A percentile compares a stretch with the other conserved stretches of the same genome.
Conservation (phyloP, 2,329 filamentous ascomycete species). For the Sporothrix variecibatus region DNA sequence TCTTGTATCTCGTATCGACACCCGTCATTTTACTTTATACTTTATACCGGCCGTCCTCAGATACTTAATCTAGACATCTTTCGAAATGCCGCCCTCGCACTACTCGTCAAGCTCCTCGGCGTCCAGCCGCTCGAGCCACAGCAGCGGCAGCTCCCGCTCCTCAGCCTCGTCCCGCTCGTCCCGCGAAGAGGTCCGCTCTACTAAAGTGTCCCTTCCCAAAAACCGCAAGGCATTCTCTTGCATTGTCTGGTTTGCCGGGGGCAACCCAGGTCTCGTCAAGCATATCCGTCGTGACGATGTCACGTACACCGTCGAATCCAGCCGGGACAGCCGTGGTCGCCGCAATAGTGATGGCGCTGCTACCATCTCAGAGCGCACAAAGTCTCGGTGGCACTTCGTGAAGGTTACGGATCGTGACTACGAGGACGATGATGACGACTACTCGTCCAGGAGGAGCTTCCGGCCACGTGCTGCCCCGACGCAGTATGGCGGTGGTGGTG, state of each 20-base stretch:
- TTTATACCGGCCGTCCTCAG: not conserved
- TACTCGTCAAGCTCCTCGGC: constrained; percentile 16
- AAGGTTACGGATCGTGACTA: constrained; percentile 2
- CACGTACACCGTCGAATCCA: not conserved
- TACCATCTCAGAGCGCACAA: not conserved
- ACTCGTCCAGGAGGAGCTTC: not conserved
- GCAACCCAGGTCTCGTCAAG: constrained; percentile 16
- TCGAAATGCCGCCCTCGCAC: not conserved
- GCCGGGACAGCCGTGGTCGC: not conserved
- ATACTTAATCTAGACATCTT: not conserved
- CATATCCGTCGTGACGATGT: constrained; percentile 26
- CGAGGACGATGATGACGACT: constrained; percentile 8
- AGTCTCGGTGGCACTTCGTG: constrained; percentile 20
- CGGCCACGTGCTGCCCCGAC: not conserved
- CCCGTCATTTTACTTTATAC: not conserved
- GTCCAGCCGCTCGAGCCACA: not conserved
- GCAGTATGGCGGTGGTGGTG: not conserved
- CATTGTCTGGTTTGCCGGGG: constrained; percentile 26
- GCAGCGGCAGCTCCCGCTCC: constrained; percentile 11
- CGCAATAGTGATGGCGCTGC: not conserved
- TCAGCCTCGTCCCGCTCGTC: constrained; percentile 2
- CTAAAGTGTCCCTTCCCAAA: constrained; percentile 13
- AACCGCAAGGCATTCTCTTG: constrained; percentile 12
- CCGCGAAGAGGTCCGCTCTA: not conserved
- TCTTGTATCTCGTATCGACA: not conserved